Evolutionary conservation across 1,284 basidiomycete genomes (phyloP), one percentile per base, ranked within the genome.

Genomic region (Polyporus tsugae): DNA sequence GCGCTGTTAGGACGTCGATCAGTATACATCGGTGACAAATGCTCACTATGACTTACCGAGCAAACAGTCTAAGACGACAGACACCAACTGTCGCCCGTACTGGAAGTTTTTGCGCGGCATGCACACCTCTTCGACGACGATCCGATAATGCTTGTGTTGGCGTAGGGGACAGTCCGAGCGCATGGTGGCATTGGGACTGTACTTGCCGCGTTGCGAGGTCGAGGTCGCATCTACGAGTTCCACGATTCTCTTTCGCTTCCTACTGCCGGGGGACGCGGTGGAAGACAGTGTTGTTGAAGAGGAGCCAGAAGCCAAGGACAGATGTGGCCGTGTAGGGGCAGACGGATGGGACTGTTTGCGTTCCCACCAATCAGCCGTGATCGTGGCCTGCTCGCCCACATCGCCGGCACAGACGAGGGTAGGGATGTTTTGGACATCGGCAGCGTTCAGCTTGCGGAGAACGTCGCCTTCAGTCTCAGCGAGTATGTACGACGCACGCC

Each of bases 41-140:
- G n/a, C n/a, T n/a, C n/a, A n/a, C n/a, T n/a, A n/a, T n/a, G n/a
- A 64, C 66, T 38, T 42, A 72, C 70, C 70, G 2, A 15, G 17
- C 7, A 67, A 11, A 46, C 63, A 65, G 15, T 69, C 70, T 5
- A 52, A 35, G 5, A 72, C 38, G 9, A 65, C 29, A 9, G 41
- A 15, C 0, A 65, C 33, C 0, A 69, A 52, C 22, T 72, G 67
- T 4, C 35, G 29, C 4, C 65, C 63, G 35, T 33, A 15, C 33
- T 57, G 33, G 33, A 72, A 65, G 4, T 63, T n/a, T 1, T 11
- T 35, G 11, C 69, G 59, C 7, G 65, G 33, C 25, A 69, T 22
- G 1, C 36, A 63, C n/a, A 69, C 66, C 33, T 72, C 70, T 22
- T 63, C 35, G 7, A 65, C 61, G 4, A 65, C 67, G 10, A 72